Conservation (phyloP, 306 rosid genomes). For the Pterocarpus santalinus region DNA sequence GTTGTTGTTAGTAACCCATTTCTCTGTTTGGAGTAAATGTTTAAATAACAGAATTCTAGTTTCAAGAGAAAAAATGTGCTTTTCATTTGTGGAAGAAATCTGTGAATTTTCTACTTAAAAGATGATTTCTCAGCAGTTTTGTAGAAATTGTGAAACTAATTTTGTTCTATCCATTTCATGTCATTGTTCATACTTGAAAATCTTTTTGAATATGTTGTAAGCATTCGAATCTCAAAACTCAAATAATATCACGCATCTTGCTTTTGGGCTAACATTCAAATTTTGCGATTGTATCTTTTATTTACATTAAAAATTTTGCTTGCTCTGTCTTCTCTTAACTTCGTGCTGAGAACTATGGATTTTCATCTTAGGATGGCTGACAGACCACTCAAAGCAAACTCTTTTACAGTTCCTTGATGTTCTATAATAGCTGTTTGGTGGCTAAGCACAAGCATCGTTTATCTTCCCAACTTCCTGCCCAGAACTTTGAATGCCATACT, state of each 20-base stretch:
- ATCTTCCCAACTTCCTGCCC: slow-evolving; percentile 5
- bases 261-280: background rate
- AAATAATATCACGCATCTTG: background rate
- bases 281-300: slow-evolving; percentile 1
- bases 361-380: slow-evolving; percentile 27
- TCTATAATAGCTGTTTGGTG: background rate
- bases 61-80: background rate
- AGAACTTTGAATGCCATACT: slow-evolving; percentile 4
- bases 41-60: background rate
- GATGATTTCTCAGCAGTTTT: background rate
- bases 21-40: background rate
- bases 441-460: background rate
- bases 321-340: background rate
- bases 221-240: slow-evolving; percentile 32
- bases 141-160: background rate
- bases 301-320: background rate
- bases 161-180: background rate
- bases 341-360: background rate
- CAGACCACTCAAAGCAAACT: background rate
- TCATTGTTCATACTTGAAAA: background rate
- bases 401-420: slow-evolving; percentile 1
- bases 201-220: slow-evolving; percentile 4
- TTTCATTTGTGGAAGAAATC: slow-evolving; percentile 13
- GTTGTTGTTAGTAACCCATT: slow-evolving; percentile 18
- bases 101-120: slow-evolving; percentile 5